A percentile compares a stretch with the other conserved stretches of the same genome.
phyloP scores from a whole-genome alignment of 2,329 filamentous ascomycete genomes.

The Aspergillus fischeri region DNA sequence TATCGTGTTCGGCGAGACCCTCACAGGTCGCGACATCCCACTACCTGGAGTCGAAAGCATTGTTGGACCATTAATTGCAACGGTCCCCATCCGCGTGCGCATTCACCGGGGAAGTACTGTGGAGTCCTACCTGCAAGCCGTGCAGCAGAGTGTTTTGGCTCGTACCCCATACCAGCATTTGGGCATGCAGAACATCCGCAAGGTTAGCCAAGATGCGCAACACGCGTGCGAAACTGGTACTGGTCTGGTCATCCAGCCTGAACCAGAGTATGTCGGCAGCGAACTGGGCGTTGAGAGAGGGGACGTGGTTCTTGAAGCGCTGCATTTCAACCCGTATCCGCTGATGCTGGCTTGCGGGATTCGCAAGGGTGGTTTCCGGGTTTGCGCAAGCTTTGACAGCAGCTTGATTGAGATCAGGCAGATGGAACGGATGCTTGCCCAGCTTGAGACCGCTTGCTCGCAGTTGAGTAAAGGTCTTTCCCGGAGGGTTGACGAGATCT shows the following conservation, averaged over 20 bases:
- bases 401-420: slow-evolving; percentile 31
- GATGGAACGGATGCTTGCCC: slow-evolving; percentile 36
- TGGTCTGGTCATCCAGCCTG: slow-evolving; percentile 38
- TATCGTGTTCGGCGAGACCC: slow-evolving; percentile 48
- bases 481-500: slow-evolving; percentile 30
- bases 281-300: slow-evolving; percentile 36
- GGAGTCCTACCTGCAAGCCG: slow-evolving; percentile 24
- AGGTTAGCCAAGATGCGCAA: slow-evolving; percentile 36
- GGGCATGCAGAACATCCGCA: slow-evolving; percentile 48
- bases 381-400: slow-evolving; percentile 44
- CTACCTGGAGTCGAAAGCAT: slow-evolving; percentile 46
- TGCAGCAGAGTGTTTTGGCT: slow-evolving; percentile 30
- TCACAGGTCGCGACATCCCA: slow-evolving; percentile 46
- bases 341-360: slow-evolving; percentile 48
- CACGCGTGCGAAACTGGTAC: slow-evolving; percentile 34
- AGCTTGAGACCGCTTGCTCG: slow-evolving; percentile 31
- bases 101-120: slow-evolving; percentile 26
- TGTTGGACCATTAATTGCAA: slow-evolving; percentile 48
- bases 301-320: slow-evolving; percentile 33
- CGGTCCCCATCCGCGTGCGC: slow-evolving; percentile 45
- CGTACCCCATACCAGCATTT: slow-evolving; percentile 48
- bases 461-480: slow-evolving; percentile 25
- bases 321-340: slow-evolving; percentile 47
- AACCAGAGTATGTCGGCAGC: slow-evolving; percentile 32
- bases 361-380: slow-evolving; percentile 39